Percentiles rank a stretch among this genome's conserved stretches.
Evolutionary conservation across 768 basidiomycete genomes (phyloP).

Genomic region (Boletus subparvulus): DNA sequence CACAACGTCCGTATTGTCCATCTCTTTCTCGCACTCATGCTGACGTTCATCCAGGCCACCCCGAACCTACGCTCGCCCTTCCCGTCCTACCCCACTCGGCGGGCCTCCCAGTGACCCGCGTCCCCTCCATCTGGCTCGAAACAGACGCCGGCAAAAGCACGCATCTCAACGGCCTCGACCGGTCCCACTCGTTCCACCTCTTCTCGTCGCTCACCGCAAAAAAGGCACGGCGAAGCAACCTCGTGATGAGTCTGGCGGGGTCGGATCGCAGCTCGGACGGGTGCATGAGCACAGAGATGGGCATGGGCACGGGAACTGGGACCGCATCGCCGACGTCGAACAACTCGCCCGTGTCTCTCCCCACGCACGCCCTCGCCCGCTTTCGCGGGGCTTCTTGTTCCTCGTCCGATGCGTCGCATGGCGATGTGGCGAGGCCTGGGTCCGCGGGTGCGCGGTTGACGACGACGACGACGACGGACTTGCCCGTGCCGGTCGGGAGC

Average conservation of each 20-base stretch:
- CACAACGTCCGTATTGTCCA: slow-evolving; percentile 8
- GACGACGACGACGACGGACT: slow-evolving; percentile 4
- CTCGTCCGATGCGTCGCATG: neutral
- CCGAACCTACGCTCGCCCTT: slow-evolving; percentile 14
- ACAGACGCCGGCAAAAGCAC: slow-evolving; percentile 33
- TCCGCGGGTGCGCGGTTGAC: slow-evolving; percentile 26
- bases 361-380: neutral
- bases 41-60: slow-evolving; percentile 8
- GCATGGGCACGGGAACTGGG: neutral
- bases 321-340: slow-evolving; percentile 10
- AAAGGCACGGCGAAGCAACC: slow-evolving; percentile 23
- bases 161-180: slow-evolving; percentile 20
- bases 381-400: neutral
- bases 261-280: slow-evolving; percentile 9
- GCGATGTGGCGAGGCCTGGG: slow-evolving; percentile 21
- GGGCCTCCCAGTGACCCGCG: slow-evolving; percentile 18
- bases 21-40: neutral
- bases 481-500: neutral
- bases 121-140: slow-evolving; percentile 54
- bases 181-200: slow-evolving; percentile 20
- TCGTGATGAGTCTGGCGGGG: slow-evolving; percentile 24
- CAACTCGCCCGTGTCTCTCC: slow-evolving; percentile 18
- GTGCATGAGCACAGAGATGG: neutral
- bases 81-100: slow-evolving; percentile 26
- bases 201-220: slow-evolving; percentile 14